Percentiles rank a stretch among this genome's conserved stretches.
These are phyloP conservation scores for Alternaria sp. DNA, from an alignment of 2,329 filamentous ascomycete species.

Conservation along the genomic window DNA sequence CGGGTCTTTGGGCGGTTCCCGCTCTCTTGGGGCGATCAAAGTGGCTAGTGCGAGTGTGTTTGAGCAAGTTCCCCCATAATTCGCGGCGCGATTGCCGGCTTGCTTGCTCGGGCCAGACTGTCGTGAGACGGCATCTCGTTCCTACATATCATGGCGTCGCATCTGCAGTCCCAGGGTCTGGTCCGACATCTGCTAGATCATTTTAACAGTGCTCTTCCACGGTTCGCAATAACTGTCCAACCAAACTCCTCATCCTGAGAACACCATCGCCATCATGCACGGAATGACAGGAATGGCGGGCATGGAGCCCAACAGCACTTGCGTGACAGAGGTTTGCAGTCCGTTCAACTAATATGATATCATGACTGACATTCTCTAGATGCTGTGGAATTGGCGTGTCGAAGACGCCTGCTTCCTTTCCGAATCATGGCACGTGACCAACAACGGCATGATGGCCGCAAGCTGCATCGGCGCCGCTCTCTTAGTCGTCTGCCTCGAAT, in stretches of 20 bases:
- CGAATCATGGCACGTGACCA: conserved; percentile 71
- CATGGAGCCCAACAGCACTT: conserved; percentile 30
- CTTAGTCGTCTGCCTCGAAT: conserved; percentile 75
- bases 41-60: conserved; percentile 28
- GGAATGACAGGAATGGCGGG: conserved; percentile 12
- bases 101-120: conserved; percentile 1
- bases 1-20: background rate
- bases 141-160: conserved; percentile 18
- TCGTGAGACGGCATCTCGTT: conserved; percentile 10
- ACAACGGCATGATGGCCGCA: conserved; percentile 74
- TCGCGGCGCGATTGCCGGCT: conserved; percentile 13
- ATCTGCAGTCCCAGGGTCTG: background rate
- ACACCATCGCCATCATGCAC: conserved; percentile 23
- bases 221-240: background rate
- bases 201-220: background rate
- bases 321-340: conserved; percentile 49
- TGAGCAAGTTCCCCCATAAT: conserved; percentile 43
- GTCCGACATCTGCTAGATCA: background rate
- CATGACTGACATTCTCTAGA: conserved; percentile 54
- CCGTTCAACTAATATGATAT: background rate
- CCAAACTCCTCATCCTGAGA: background rate
- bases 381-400: conserved; percentile 82
- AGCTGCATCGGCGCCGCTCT: conserved; percentile 79
- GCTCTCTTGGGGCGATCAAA: background rate
- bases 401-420: conserved; percentile 75